A percentile compares a stretch with the other conserved stretches of the same genome.
Evolutionary conservation across 768 basidiomycete genomes (phyloP).

Genomic region (Russula dissimulans): DNA sequence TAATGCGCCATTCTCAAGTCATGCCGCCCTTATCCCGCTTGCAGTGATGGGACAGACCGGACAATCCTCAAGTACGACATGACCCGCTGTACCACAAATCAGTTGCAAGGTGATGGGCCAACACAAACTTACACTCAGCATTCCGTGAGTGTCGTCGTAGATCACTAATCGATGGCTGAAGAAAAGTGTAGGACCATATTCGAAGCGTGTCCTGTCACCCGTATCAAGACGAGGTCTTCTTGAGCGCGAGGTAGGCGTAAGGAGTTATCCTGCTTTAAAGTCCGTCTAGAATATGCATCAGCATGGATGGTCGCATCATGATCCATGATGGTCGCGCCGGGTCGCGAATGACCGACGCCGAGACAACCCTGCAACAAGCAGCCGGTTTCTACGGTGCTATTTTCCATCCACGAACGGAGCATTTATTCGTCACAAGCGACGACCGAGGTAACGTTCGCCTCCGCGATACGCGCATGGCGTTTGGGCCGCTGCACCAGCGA

Average conservation of each 20-base stretch:
- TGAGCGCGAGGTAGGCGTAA: constrained; percentile 51
- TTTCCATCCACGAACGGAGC: constrained; percentile 58
- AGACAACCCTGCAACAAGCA: constrained; percentile 42
- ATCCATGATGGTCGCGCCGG: constrained; percentile 49
- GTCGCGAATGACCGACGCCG: constrained; percentile 27
- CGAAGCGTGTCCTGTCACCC: constrained; percentile 59
- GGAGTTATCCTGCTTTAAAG: neutral
- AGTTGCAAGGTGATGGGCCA: neutral
- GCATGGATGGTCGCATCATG: constrained; percentile 62
- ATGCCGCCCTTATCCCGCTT: neutral
- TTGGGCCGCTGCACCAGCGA: constrained; percentile 41
- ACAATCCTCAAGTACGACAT: constrained; percentile 15
- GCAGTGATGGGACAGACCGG: constrained; percentile 14
- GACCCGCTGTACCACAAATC: constrained; percentile 2
- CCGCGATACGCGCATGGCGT: constrained; percentile 66
- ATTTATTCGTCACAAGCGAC: constrained; percentile 63
- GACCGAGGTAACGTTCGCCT: constrained; percentile 50
- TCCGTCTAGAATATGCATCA: constrained; percentile 23
- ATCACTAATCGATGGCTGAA: constrained; percentile 7
- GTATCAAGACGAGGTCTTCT: constrained; percentile 54
- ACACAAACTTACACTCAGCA: constrained; percentile 17
- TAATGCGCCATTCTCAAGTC: neutral
- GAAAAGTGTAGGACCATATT: constrained; percentile 44
- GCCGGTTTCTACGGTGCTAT: constrained; percentile 56
- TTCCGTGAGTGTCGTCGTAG: constrained; percentile 16